A percentile compares a stretch with the other conserved stretches of the same genome.
Conservation (phyloP, 2,329 filamentous ascomycete genomes). For the Aspergillus candidus region DNA sequence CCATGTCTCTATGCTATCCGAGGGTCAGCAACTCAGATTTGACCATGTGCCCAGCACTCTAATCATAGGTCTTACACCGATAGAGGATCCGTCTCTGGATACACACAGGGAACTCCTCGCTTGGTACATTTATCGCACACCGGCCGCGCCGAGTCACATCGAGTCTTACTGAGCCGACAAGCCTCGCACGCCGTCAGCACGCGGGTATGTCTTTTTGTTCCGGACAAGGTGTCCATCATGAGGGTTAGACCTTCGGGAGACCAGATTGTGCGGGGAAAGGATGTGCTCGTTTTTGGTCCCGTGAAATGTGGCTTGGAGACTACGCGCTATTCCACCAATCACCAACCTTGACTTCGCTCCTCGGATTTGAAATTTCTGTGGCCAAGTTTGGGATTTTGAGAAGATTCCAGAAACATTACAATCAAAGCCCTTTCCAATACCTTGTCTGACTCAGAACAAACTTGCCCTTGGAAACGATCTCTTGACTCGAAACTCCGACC, state of each 20-base stretch:
- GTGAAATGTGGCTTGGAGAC: too few relatives aligned
- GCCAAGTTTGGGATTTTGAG: too few relatives aligned
- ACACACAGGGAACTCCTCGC: slow-evolving; percentile 19
- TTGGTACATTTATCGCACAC: slow-evolving; percentile 21
- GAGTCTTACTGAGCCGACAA: slow-evolving; percentile 21
- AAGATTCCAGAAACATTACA: neutral
- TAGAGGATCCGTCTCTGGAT: slow-evolving; percentile 20
- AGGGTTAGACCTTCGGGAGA: too few relatives aligned
- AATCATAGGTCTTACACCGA: slow-evolving; percentile 14
- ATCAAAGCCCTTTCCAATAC: slow-evolving; percentile 20
- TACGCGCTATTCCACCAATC: too few relatives aligned
- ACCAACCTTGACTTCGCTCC: too few relatives aligned
- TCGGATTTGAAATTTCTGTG: too few relatives aligned
- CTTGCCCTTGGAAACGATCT: slow-evolving; percentile 15
- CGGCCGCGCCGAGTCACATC: slow-evolving; percentile 20
- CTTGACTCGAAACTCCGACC: slow-evolving; percentile 27
- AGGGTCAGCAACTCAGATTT: neutral
- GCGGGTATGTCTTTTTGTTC: slow-evolving; percentile 19
- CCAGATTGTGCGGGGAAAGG: neutral
- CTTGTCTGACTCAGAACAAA: slow-evolving; percentile 16
- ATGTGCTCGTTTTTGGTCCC: too few relatives aligned
- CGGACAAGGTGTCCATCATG: slow-evolving; percentile 12
- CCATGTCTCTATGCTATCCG: slow-evolving; percentile 19
- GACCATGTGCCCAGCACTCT: too few relatives aligned
- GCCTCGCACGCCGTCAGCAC: slow-evolving; percentile 21